Conservation (phyloP, 1,139 yeast species). For the Torulaspora globosa region DNA sequence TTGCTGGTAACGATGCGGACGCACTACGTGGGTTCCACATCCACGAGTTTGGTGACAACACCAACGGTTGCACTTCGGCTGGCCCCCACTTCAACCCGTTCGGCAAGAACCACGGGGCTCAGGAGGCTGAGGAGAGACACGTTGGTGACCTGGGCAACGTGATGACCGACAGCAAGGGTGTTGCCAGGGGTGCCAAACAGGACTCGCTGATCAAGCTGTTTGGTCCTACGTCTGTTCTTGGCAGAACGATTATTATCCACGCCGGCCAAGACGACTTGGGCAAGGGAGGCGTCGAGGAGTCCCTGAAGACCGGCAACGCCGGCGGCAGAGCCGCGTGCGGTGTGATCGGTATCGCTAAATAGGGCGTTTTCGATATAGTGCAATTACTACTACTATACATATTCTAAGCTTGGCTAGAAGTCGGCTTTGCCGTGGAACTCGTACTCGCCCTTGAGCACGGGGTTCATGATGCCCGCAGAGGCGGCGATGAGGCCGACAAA, state of each 20-base stretch:
- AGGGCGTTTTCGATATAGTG: conserved; percentile 13
- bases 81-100: conserved; percentile 99
- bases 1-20: conserved; percentile 79
- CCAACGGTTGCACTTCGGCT: conserved; percentile 98
- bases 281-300: conserved; percentile 90
- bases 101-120: conserved; percentile 88
- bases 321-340: conserved; percentile 99
- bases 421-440: conserved; percentile 26
- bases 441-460: conserved; percentile 44
- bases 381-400: conserved; percentile 3
- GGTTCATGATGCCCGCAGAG: conserved; percentile 71
- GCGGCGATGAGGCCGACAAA: conserved; percentile 96
- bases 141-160: conserved; percentile 97
- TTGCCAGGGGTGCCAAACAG: conserved; percentile 82
- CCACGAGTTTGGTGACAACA: conserved; percentile 97
- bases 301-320: conserved; percentile 96
- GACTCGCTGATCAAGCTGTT: conserved; percentile 73
- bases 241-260: conserved; percentile 96
- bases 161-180: conserved; percentile 77
- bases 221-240: conserved; percentile 82
- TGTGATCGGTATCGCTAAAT: conserved; percentile 78
- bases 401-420: conserved; percentile 20
- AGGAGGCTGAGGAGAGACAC: conserved; percentile 84
- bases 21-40: conserved; percentile 96
- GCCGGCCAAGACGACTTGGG: conserved; percentile 95